Evolutionary conservation across 1,284 basidiomycete genomes (phyloP).

Genomic region (Earliella scabrosa): DNA sequence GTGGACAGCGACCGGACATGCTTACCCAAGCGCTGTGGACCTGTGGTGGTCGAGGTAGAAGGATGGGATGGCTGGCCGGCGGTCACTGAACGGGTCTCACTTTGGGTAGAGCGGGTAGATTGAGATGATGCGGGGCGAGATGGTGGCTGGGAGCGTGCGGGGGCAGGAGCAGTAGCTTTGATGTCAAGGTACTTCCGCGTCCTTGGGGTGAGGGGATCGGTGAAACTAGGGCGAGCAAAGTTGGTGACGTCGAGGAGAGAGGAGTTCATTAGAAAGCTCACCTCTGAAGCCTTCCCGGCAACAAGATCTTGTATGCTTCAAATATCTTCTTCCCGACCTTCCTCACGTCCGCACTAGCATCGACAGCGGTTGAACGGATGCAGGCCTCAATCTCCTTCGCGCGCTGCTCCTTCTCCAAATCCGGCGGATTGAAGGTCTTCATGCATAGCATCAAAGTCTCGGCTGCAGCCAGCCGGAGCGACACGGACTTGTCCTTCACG

Average conservation of each 20-base stretch:
- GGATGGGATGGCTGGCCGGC: slow-evolving; percentile 4
- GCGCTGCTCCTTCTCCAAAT: slow-evolving; percentile 68
- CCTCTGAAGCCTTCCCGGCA: slow-evolving; percentile 71
- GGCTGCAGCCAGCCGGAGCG: slow-evolving; percentile 64
- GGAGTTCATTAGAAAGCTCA: slow-evolving; percentile 33
- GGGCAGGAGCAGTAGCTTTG: slow-evolving; percentile 32
- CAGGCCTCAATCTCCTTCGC: slow-evolving; percentile 71
- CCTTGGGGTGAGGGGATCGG: slow-evolving; percentile 73
- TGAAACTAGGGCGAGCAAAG: slow-evolving; percentile 55
- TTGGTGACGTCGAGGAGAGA: not conserved
- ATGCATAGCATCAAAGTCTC: slow-evolving; percentile 70
- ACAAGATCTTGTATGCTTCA: slow-evolving; percentile 72
- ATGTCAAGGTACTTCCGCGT: slow-evolving; percentile 81
- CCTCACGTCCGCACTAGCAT: slow-evolving; percentile 79
- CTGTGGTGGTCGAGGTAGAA: not conserved
- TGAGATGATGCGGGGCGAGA: slow-evolving; percentile 37
- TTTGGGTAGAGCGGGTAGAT: slow-evolving; percentile 22
- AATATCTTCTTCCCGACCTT: slow-evolving; percentile 73
- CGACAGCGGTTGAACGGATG: slow-evolving; percentile 69
- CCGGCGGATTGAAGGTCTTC: slow-evolving; percentile 76
- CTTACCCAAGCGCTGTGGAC: slow-evolving; percentile 7
- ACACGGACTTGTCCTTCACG: slow-evolving; percentile 71
- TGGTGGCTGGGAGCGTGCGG: slow-evolving; percentile 24
- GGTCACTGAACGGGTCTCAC: slow-evolving; percentile 7
- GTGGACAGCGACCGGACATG: slow-evolving; percentile 16